These are phyloP conservation scores for Aspergillus pseudonomiae DNA, from an alignment of 2,329 filamentous ascomycete genomes.

Conservation along the genomic window DNA sequence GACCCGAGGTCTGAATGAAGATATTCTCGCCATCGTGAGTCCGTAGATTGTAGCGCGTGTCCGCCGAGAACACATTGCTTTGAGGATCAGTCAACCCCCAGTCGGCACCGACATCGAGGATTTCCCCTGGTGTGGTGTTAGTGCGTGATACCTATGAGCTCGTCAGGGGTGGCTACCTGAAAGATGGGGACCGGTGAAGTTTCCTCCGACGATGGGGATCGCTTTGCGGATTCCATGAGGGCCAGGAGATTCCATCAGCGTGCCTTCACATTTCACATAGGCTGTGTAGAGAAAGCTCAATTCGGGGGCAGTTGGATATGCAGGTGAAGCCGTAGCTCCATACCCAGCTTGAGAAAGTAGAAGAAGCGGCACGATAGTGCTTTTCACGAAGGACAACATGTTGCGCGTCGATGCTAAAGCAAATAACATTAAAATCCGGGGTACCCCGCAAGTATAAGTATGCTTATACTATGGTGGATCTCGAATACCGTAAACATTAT, in stretches of 20 bases:
- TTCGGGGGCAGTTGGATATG: conserved; percentile 17
- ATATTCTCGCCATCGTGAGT: conserved; percentile 30
- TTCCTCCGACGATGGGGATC: conserved; percentile 32
- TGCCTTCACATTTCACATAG: conserved; percentile 25
- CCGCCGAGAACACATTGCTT: conserved; percentile 29
- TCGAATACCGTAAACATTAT: neutral
- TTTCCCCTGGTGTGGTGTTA: conserved; percentile 18
- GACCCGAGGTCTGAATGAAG: conserved; percentile 26
- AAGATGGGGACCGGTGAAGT: conserved; percentile 29
- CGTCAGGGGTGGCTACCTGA: conserved; percentile 12
- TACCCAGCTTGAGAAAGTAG: neutral
- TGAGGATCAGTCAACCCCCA: conserved; percentile 28
- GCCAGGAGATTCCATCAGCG: conserved; percentile 19
- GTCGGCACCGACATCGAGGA: conserved; percentile 30
- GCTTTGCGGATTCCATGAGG: conserved; percentile 26
- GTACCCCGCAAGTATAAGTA: neutral
- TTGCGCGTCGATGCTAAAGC: neutral
- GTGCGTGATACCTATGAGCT: too few relatives aligned
- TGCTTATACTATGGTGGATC: neutral
- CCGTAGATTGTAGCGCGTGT: conserved; percentile 32
- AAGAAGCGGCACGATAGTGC: neutral
- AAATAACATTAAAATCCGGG: neutral
- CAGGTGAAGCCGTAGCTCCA: neutral
- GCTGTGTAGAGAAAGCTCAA: conserved; percentile 29
- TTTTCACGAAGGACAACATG: neutral